Base-by-base conservation (phyloP, 208 protist species). In the Acanthamoeba culbertsoni region DNA sequence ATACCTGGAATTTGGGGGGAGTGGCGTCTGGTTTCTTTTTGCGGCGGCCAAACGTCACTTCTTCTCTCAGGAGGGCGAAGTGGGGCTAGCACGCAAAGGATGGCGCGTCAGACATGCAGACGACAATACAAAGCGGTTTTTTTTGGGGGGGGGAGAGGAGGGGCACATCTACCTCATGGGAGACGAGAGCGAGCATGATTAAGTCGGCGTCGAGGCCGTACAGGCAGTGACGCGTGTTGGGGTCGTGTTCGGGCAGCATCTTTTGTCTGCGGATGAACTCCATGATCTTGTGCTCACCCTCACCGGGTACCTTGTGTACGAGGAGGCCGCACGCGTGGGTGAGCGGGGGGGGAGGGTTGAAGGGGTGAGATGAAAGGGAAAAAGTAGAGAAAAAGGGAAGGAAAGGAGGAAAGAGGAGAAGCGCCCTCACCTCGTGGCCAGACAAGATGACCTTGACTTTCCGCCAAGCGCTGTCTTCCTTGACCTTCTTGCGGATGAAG, bases 271-370 rank as follows among this genome's bases (percentile, higher is more conserved):
- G 97, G 93, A 99, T 99, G 95, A 98, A 99, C 68, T 99, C 98
- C 92, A 99, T 99, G 93, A 99, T 99, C 96, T 99, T 99, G 96
- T 99, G 99, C 97, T 99, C 99, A 37, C 99, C 99, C 97, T 99
- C 99, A 5, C 99, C 99, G 18, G 99, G 98, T 84, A 98, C 97
- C 73, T 95, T 31, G 23, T 35, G 23, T 94, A 99, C 99, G 2
- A 18, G 18, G 8, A 8, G 18, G 48, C 8, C 18, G 48, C 8
- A 8, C 48, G 18, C 12, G 12, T 55, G 48, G 12, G 48, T 55
- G 48, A 55, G 48, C 48, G 8, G 18, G 12, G 18, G 48, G 18
- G 18, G 48, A 18, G 48, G 48, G 8, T 55, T 55, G 8, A 23
- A 8, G 12, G 48, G 48, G 48, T 18, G 18, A 55, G 8, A 55